Evolutionary conservation across 805 yeast species (phyloP), one percentile per base, ranked within the genome.

Genomic region (Brettanomyces bruxellensis): DNA sequence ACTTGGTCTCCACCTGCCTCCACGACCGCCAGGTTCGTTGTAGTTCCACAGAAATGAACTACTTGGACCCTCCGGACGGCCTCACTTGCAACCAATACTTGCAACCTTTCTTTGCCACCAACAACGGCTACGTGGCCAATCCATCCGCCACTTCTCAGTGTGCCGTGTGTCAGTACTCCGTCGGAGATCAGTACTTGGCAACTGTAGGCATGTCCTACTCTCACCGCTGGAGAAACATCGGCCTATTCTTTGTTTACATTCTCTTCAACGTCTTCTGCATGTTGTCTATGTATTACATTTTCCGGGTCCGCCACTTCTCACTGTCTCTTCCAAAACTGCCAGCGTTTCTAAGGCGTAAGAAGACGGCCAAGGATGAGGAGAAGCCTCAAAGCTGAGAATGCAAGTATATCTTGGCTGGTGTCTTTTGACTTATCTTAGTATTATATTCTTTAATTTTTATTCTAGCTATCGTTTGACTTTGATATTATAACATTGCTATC

Each of bases 191-290:
- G 25, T 76, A 68, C 50, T 59, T 83, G 56, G 47, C 49, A 0
- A 59, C 68, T 12, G 62, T 76, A 40, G 69, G 71, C 45, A 67
- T 76, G 48, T 56, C 62, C 11, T 79, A 66, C 58, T 46, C 59
- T 37, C 64, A 76, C 47, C 63, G 81, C 45, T 82, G 88, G 87
- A 75, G 88, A 65, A 79, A 83, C 52, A 61, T 82, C 49, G 89
- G 89, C 4, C 66, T 82, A 49, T 69, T 71, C 61, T 74, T 77
- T 67, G 81, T 68, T 39, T 83, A 73, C 40, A 71, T 78, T 47
- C 51, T 62, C 22, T 76, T 79, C 69, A 81, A 82, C 49, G 36
- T 53, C 14, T 41, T 48, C 25, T 38, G 45, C 4, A 55, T 55
- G 58, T 41, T 55, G 18, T 32, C 22, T 25, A 34, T 47, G 18